phyloP scores from a whole-genome alignment of 1,284 basidiomycete species.

The Rhodotorula sp. region DNA sequence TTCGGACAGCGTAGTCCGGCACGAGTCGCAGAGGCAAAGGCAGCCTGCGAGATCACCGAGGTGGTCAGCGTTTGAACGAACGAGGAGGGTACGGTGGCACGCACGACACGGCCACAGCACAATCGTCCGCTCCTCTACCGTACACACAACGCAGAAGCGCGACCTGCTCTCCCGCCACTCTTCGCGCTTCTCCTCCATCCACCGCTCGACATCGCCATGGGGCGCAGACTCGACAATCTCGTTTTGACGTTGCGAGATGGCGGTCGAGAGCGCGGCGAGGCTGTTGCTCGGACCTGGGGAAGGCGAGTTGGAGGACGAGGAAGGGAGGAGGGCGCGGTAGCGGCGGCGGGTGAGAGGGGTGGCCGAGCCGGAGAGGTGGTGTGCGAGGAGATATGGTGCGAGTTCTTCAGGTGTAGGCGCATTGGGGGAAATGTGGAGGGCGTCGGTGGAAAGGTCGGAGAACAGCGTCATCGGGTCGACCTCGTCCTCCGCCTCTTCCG shows the following conservation, averaged over 20 bases:
- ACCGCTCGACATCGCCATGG: not conserved
- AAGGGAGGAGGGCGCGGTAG: slow-evolving; percentile 15
- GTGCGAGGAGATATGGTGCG: slow-evolving; percentile 35
- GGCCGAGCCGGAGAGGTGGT: slow-evolving; percentile 14
- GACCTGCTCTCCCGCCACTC: slow-evolving; percentile 18
- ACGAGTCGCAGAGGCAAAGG: slow-evolving; percentile 32
- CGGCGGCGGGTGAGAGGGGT: slow-evolving; percentile 24
- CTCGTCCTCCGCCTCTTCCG: not conserved
- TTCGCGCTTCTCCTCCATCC: slow-evolving; percentile 10
- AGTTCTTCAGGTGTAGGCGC: not conserved
- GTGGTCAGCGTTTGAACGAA: not conserved
- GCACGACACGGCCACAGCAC: slow-evolving; percentile 38
- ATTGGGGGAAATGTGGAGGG: not conserved
- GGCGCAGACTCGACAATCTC: not conserved
- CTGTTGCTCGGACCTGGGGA: not conserved
- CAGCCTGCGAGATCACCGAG: slow-evolving; percentile 19
- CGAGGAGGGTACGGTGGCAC: not conserved
- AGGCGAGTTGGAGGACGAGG: not conserved
- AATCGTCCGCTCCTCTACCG: slow-evolving; percentile 28
- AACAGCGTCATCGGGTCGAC: slow-evolving; percentile 12
- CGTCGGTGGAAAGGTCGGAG: not conserved
- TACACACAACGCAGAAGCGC: slow-evolving; percentile 35
- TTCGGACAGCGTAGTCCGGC: slow-evolving; percentile 24
- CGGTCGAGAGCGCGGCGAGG: not conserved
- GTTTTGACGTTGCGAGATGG: not conserved